phyloP scores from a whole-genome alignment of 2,329 filamentous ascomycete genomes.

The Sporothrix phasma region DNA sequence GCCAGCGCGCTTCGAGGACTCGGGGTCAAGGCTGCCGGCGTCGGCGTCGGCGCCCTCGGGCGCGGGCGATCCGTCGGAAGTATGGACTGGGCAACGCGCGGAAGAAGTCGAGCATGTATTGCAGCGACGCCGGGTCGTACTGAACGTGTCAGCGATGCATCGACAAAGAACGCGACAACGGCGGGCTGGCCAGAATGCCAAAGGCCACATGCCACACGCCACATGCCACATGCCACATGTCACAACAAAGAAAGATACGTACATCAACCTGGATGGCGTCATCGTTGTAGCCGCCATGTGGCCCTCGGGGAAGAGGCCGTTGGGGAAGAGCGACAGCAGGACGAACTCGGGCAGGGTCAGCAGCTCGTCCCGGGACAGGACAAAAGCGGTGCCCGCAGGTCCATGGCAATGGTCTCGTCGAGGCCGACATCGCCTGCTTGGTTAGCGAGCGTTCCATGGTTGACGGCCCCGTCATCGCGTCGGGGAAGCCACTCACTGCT shows the following conservation, averaged over 20 bases:
- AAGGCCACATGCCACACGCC: too few relatives aligned
- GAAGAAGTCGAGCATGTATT: constrained; percentile 99
- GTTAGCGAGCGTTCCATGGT: too few relatives aligned
- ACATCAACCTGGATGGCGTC: constrained; percentile 97
- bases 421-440: constrained; percentile 56
- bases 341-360: constrained; percentile 96
- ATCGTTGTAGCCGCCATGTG: constrained; percentile 86
- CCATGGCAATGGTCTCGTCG: constrained; percentile 91
- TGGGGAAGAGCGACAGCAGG: constrained; percentile 91
- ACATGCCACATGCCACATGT: too few relatives aligned
- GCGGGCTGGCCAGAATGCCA: too few relatives aligned
- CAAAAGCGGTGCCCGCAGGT: constrained; percentile 92
- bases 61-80: constrained; percentile 60
- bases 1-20: constrained; percentile 80
- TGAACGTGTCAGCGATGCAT: constrained; percentile 31
- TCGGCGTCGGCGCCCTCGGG: constrained; percentile 54
- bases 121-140: constrained; percentile 93
- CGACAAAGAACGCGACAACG: too few relatives aligned
- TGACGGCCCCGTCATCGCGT: too few relatives aligned
- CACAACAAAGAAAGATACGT: constrained; percentile 18
- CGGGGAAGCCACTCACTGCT: constrained; percentile 50
- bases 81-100: constrained; percentile 92
- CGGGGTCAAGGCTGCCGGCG: constrained; percentile 63
- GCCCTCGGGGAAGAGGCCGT: constrained; percentile 93
- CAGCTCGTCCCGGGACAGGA: constrained; percentile 87